phyloP scores from a whole-genome alignment of 2,329 filamentous ascomycete genomes.

The Aspergillus ustus region DNA sequence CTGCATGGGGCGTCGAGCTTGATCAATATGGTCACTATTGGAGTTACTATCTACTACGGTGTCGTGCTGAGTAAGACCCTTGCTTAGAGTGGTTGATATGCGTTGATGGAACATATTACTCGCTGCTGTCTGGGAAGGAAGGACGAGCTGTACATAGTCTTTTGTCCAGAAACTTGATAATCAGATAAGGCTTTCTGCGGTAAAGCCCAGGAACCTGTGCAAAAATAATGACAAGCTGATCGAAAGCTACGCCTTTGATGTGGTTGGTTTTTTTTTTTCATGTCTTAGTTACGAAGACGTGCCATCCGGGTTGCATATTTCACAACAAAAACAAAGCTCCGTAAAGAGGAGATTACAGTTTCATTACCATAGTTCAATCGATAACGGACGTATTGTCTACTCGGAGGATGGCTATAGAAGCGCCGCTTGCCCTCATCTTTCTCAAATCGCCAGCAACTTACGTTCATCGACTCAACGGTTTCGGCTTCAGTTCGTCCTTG shows the following conservation, averaged over 20 bases:
- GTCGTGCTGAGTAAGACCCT: constrained; percentile 65
- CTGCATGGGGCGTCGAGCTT: constrained; percentile 82
- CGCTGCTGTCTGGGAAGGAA: neutral
- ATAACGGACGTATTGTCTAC: neutral
- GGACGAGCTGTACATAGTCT: neutral
- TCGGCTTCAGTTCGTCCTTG: neutral
- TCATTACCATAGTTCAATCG: neutral
- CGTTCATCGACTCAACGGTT: neutral
- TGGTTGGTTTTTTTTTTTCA: neutral
- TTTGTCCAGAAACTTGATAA: neutral
- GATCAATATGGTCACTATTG: constrained; percentile 73
- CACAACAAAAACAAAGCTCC: neutral
- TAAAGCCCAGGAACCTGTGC: neutral
- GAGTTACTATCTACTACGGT: constrained; percentile 77
- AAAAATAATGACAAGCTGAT: neutral
- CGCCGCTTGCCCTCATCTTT: neutral
- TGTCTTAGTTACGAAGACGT: neutral
- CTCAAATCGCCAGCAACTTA: neutral
- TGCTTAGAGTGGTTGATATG: constrained; percentile 6
- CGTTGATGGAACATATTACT: too few species aligned
- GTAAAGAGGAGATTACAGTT: neutral
- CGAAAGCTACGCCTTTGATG: neutral
- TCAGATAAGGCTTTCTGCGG: neutral
- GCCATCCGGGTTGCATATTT: neutral
- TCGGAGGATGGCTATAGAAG: neutral